A percentile compares a stretch with the other conserved stretches of the same genome.
These are phyloP conservation scores for Lobosporangium transversale DNA, from an alignment of 192 early-diverging fungal species.

Conservation along the genomic window DNA sequence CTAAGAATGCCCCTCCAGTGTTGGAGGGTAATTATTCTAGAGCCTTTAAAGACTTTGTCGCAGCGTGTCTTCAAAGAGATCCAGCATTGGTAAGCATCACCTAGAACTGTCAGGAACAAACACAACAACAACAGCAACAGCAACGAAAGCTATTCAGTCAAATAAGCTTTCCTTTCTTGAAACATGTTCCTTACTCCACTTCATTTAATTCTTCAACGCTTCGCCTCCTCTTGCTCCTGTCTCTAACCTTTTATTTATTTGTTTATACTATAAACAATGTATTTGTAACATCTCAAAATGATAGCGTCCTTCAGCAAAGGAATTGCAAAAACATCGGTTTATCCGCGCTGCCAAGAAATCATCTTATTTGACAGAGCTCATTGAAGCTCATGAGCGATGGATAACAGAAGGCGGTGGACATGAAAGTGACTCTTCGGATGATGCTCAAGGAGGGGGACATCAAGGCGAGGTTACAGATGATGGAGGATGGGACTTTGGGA, in stretches of 20 bases:
- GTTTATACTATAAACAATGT: slow-evolving; percentile 2
- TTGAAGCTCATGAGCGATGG: slow-evolving; percentile 86
- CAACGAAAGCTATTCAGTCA: no score
- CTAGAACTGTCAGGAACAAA: no score
- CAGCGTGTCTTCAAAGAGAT: slow-evolving; percentile 87
- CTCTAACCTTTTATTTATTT: neutral
- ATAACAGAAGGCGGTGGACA: slow-evolving; percentile 63
- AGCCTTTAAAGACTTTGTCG: slow-evolving; percentile 91
- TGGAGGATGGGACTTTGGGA: slow-evolving; percentile 67
- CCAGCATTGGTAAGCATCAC: slow-evolving; percentile 69
- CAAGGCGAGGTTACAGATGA: slow-evolving; percentile 53
- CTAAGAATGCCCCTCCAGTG: slow-evolving; percentile 87
- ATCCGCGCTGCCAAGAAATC: slow-evolving; percentile 85
- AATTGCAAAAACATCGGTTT: slow-evolving; percentile 89
- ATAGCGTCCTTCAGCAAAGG: slow-evolving; percentile 88
- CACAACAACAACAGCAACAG: no score
- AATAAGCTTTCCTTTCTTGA: no score
- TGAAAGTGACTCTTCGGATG: slow-evolving; percentile 60
- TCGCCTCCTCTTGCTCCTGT: no score
- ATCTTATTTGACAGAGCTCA: slow-evolving; percentile 85
- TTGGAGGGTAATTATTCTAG: slow-evolving; percentile 82
- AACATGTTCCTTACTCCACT: no score
- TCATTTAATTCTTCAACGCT: no score
- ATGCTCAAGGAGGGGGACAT: slow-evolving; percentile 46
- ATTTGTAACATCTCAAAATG: no score